phyloP scores from a whole-genome alignment of 1,284 basidiomycete species.

The Phylloboletellus chloephorus region DNA sequence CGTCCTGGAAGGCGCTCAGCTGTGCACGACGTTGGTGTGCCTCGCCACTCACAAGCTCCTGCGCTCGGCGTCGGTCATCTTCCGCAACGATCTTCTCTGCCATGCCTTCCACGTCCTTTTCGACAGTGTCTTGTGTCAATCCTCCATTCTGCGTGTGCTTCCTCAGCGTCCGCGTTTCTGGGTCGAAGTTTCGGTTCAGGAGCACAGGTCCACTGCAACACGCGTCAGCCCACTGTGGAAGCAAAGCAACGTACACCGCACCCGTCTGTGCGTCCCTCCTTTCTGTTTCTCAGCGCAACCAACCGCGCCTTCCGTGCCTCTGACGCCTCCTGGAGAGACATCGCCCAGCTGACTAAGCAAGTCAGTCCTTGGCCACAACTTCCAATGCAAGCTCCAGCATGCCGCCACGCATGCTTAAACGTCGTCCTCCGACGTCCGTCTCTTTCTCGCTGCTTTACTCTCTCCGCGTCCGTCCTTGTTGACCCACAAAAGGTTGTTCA shows the following conservation, averaged over 20 bases:
- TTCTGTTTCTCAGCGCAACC: slow-evolving; percentile 73
- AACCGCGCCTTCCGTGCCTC: slow-evolving; percentile 86
- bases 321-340: slow-evolving; percentile 80
- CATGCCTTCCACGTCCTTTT: slow-evolving; percentile 78
- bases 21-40: slow-evolving; percentile 3
- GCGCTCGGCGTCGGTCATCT: slow-evolving; percentile 77
- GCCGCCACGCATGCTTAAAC: slow-evolving; percentile 38
- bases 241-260: slow-evolving; percentile 20
- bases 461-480: slow-evolving; percentile 23
- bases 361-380: background rate
- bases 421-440: slow-evolving; percentile 23
- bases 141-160: slow-evolving; percentile 53
- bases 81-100: slow-evolving; percentile 81
- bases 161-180: slow-evolving; percentile 70
- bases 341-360: slow-evolving; percentile 35
- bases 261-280: slow-evolving; percentile 52
- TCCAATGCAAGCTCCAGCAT: slow-evolving; percentile 36
- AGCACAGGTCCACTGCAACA: slow-evolving; percentile 49
- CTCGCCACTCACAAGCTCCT: slow-evolving; percentile 71
- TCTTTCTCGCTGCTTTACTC: slow-evolving; percentile 29
- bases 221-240: slow-evolving; percentile 2
- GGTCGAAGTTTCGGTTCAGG: slow-evolving; percentile 82
- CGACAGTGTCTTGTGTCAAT: slow-evolving; percentile 79
- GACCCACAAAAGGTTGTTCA: slow-evolving; percentile 34
- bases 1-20: slow-evolving; percentile 53